These are phyloP conservation scores for Croton setiger DNA, from an alignment of 441 rosid genomes.

Conservation along the genomic window DNA sequence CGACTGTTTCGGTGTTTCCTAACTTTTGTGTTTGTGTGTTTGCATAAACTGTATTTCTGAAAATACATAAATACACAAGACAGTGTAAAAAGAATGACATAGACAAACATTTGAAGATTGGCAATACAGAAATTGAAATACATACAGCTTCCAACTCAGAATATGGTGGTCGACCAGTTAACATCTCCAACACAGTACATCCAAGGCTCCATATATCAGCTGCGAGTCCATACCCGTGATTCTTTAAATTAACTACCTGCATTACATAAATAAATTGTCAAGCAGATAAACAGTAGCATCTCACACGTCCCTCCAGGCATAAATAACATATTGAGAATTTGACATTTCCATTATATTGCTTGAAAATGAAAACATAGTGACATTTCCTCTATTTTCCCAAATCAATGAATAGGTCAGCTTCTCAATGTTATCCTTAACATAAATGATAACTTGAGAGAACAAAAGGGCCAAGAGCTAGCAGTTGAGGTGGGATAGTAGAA, in stretches of 20 bases:
- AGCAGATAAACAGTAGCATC: neutral
- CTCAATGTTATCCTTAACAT: neutral
- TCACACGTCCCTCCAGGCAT: neutral
- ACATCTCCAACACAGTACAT: conserved; percentile 84
- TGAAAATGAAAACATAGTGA: neutral
- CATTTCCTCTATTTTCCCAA: neutral
- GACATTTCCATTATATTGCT: neutral
- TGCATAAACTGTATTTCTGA: neutral
- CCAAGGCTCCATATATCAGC: conserved; percentile 93
- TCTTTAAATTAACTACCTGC: conserved; percentile 34
- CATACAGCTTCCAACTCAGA: conserved; percentile 72
- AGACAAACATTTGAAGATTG: neutral
- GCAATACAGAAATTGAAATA: neutral
- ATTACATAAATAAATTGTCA: neutral
- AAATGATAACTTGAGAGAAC: too few relatives aligned
- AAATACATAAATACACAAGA: neutral
- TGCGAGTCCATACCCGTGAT: conserved; percentile 59
- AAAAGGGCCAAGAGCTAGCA: too few relatives aligned
- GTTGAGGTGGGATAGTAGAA: too few relatives aligned
- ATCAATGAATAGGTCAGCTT: neutral
- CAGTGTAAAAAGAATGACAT: neutral
- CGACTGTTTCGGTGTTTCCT: too few relatives aligned
- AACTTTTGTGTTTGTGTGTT: too few relatives aligned
- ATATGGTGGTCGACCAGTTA: conserved; percentile 76
- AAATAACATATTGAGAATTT: neutral